Conservation (phyloP, 768 basidiomycete genomes). For the Sutorius australiensis region DNA sequence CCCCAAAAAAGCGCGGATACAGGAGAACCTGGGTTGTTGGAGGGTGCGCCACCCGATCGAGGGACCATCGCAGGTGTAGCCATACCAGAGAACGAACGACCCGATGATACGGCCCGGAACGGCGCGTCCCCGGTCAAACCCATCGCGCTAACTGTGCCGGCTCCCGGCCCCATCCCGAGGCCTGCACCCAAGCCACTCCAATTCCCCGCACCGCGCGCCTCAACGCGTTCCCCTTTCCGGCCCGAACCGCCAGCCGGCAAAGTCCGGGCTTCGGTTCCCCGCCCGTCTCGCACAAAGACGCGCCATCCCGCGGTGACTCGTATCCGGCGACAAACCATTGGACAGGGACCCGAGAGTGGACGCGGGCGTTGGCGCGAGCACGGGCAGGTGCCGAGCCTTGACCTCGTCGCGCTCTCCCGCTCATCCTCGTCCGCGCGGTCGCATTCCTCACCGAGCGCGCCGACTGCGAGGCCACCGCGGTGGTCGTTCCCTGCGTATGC, state of each 20-base stretch:
- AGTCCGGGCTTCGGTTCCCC: background rate
- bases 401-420: constrained; percentile 18
- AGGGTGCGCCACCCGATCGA: background rate
- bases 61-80: background rate
- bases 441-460: constrained; percentile 4
- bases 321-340: constrained; percentile 17
- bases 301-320: constrained; percentile 12
- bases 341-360: background rate
- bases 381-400: constrained; percentile 17
- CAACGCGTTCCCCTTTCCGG: constrained; percentile 20
- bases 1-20: background rate
- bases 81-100: background rate
- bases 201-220: constrained; percentile 16
- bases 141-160: background rate
- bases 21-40: background rate
- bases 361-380: background rate
- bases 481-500: constrained; percentile 17
- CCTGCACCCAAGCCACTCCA: background rate
- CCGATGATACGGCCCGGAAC: background rate
- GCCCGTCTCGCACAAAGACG: background rate
- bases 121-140: constrained; percentile 4
- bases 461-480: constrained; percentile 6
- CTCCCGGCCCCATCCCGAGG: background rate
- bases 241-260: background rate
- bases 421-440: constrained; percentile 13